Base-by-base conservation (phyloP, 2,329 filamentous ascomycete species). In the Epichloe uncinata region DNA sequence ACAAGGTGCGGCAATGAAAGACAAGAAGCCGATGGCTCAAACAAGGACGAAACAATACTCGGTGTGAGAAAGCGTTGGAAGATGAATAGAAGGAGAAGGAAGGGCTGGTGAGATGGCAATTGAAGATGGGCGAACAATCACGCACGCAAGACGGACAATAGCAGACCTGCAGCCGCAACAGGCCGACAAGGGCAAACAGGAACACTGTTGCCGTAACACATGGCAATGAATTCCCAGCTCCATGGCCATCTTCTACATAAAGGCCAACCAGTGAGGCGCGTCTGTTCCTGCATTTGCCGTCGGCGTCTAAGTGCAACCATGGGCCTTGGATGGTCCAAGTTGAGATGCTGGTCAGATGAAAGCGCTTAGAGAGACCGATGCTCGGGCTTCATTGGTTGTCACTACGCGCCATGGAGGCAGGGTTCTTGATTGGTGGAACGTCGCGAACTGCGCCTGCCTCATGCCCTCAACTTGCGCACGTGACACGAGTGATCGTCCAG, bases 341-440 rank as follows among this genome's bases (percentile, higher is more conserved):
- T 20, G 45, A 45, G 34, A 45, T 42, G 7, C 34, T 11, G 33
- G 65, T 66, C 53, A 66, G 60, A 59, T 61, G 65, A 67, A 69
- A 65, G 66, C 70, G 70, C 69, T 65, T 57, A 53, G 49, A 50
- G 54, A 54, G 49, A 50, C 56, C 44, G 30, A 42, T 43, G 12
- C 30, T 18, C 26, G 33, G 5, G 16, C 11, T 26, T 57, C 47
- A 65, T 66, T 66, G 64, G 64, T 40, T 47, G 45, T 15, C 36
- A 40, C 43, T 65, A 60, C 49, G 61, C 64, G 63, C 63, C 58
- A 50, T 53, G 45, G 49, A 49, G 43, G 41, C 47, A 47, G 45
- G 48, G 43, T 1, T 30, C 48, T 52, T 62, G 58, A 62, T 63
- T 62, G 61, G 60, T 42, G 54, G 54, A 51, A 54, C 57, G 55